These are phyloP conservation scores for Peltaster fructicola DNA, from an alignment of 2,329 filamentous ascomycete genomes.

Conservation along the genomic window DNA sequence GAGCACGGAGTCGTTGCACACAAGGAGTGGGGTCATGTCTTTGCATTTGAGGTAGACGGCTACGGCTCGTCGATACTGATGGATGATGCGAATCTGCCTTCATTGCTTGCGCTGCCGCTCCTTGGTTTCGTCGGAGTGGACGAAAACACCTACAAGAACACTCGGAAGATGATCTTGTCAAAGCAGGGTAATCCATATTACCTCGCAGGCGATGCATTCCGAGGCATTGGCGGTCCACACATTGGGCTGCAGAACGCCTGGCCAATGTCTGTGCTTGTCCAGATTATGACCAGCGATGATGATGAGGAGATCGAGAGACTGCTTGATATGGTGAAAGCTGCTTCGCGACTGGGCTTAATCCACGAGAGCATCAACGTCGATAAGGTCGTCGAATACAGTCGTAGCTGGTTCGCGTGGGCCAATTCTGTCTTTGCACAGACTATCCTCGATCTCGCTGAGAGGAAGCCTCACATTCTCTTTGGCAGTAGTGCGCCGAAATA, in stretches of 20 bases:
- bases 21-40: conserved; percentile 58
- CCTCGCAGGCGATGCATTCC: conserved; percentile 56
- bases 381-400: conserved; percentile 50
- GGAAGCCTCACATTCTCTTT: conserved; percentile 81
- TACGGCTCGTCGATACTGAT: conserved; percentile 69
- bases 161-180: conserved; percentile 61
- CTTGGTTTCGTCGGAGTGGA: conserved; percentile 53
- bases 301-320: conserved; percentile 66
- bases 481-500: conserved; percentile 45
- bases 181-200: conserved; percentile 77
- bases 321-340: conserved; percentile 55
- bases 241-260: conserved; percentile 82
- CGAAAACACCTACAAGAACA: conserved; percentile 70
- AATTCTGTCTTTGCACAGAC: conserved; percentile 93
- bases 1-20: conserved; percentile 68
- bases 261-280: conserved; percentile 89
- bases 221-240: conserved; percentile 71
- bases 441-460: conserved; percentile 70
- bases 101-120: conserved; percentile 57
- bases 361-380: conserved; percentile 89
- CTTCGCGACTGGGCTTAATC: conserved; percentile 60
- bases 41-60: conserved; percentile 76
- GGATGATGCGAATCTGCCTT: conserved; percentile 81
- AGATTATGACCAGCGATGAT: conserved; percentile 73
- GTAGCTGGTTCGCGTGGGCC: conserved; percentile 95